Percentiles rank a stretch among this genome's conserved stretches.
These are phyloP conservation scores for Spergularia bocconei DNA, from an alignment of 148 eudicot genomes.

Conservation along the genomic window DNA sequence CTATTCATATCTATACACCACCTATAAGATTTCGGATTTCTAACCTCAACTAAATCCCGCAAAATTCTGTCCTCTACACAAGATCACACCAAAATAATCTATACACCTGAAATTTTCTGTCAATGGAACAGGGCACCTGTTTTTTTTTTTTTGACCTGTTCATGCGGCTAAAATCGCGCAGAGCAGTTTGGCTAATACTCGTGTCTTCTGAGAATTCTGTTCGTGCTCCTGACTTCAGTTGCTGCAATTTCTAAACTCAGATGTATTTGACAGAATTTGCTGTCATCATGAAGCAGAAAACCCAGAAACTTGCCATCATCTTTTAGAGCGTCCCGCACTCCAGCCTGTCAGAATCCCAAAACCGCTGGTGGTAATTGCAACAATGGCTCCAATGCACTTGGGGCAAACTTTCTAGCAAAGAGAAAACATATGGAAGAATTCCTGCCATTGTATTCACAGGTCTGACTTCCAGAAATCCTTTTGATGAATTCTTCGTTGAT, in stretches of 20 bases:
- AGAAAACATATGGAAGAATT: constrained; percentile 51
- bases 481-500: constrained; percentile 51
- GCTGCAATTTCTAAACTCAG: neutral
- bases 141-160: too few relatives aligned
- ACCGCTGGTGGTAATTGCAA: constrained; percentile 37
- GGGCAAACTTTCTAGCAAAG: constrained; percentile 78
- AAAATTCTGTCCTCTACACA: constrained; percentile 21
- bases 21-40: neutral
- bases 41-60: constrained; percentile 18
- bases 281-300: neutral
- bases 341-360: constrained; percentile 40
- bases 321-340: neutral
- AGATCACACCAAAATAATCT: constrained; percentile 11
- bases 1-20: constrained; percentile 18
- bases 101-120: constrained; percentile 15
- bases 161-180: neutral
- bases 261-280: neutral
- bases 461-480: constrained; percentile 33
- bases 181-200: neutral
- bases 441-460: constrained; percentile 53
- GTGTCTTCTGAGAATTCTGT: neutral
- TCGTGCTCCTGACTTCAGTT: neutral
- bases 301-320: neutral
- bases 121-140: neutral
- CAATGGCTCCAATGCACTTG: constrained; percentile 69